Conservation (phyloP, 2,329 filamentous ascomycete genomes). For the Didymella exigua region DNA sequence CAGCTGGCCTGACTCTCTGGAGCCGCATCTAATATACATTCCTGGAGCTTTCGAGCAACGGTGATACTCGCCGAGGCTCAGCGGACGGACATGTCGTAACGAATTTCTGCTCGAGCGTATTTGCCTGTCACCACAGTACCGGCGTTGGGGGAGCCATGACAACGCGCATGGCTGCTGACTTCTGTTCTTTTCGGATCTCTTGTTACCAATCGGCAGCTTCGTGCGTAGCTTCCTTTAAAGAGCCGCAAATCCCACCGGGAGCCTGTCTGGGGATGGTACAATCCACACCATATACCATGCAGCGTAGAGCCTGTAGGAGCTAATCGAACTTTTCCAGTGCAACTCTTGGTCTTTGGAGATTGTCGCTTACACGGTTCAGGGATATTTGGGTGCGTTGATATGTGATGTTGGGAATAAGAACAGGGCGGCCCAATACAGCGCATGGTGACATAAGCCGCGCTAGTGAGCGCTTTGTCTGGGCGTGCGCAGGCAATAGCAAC, state of each 20-base stretch:
- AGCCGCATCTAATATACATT: background rate
- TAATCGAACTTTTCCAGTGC: background rate
- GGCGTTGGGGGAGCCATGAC: constrained; percentile 1
- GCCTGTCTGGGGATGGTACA: background rate
- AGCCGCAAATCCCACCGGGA: background rate
- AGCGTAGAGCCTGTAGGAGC: background rate
- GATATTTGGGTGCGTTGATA: background rate
- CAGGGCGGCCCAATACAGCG: background rate
- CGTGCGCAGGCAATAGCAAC: too few species aligned
- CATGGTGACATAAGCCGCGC: background rate
- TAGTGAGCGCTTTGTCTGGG: background rate
- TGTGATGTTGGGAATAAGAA: background rate
- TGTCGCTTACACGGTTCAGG: too few species aligned
- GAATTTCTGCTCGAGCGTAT: background rate
- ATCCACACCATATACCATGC: background rate
- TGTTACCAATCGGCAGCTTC: background rate
- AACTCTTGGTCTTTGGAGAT: background rate
- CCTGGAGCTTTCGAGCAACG: background rate
- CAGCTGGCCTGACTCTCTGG: background rate
- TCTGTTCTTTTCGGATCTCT: background rate
- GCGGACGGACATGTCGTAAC: constrained; percentile 1
- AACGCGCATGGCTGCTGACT: background rate
- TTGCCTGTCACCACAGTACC: background rate
- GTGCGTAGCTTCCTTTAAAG: background rate
- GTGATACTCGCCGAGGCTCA: background rate